These are phyloP conservation scores for Malassezia psittaci DNA, from an alignment of 1,284 basidiomycete genomes.

Conservation along the genomic window DNA sequence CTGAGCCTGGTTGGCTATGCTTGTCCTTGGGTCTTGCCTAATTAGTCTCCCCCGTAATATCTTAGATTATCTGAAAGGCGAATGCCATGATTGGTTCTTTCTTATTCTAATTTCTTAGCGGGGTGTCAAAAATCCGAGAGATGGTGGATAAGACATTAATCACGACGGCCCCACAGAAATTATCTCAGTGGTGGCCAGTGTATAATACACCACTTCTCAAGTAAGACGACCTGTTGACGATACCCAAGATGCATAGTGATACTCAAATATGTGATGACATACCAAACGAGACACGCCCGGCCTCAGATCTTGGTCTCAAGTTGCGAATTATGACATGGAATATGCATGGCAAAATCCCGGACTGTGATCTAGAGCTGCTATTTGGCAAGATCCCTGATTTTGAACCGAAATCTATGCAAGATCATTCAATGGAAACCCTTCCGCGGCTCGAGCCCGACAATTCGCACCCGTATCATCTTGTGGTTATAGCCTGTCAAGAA, in stretches of 20 bases:
- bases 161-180: no score
- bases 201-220: no score
- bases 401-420: not conserved
- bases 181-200: no score
- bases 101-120: no score
- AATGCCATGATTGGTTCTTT: no score
- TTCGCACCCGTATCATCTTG: conserved; percentile 65
- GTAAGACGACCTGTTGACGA: no score
- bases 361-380: conserved; percentile 67
- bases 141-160: no score
- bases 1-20: not conserved
- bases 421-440: conserved; percentile 1
- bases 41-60: not conserved
- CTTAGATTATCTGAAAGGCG: no score
- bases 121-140: no score
- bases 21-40: conserved; percentile 13
- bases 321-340: conserved; percentile 53
- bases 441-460: conserved; percentile 36
- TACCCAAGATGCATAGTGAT: no score
- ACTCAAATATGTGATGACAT: no score
- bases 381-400: conserved; percentile 56
- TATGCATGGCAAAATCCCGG: conserved; percentile 50
- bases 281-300: no score
- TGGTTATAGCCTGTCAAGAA: conserved; percentile 66
- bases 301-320: conserved; percentile 38